A percentile compares a stretch with the other conserved stretches of the same genome.
Evolutionary conservation across 257 asterid species (phyloP).

Genomic region (Paulownia fortunei): DNA sequence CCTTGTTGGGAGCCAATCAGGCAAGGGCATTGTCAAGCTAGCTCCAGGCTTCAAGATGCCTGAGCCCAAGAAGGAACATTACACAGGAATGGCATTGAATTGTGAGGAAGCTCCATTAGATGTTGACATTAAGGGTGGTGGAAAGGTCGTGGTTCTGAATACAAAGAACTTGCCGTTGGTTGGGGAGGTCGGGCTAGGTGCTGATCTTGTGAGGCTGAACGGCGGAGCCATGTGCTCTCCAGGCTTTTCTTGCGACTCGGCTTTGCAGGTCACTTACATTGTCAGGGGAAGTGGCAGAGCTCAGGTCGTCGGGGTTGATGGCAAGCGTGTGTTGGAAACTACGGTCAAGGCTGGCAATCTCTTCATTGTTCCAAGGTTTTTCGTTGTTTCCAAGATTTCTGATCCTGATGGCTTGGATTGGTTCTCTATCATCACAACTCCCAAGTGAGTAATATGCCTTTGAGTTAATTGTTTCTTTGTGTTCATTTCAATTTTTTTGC

Average conservation of each 20-base stretch:
- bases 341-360: slow-evolving; percentile 65
- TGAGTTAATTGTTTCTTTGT: too few species aligned
- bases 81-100: slow-evolving; percentile 67
- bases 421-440: slow-evolving; percentile 85
- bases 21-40: slow-evolving; percentile 63
- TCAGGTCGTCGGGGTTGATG: slow-evolving; percentile 72
- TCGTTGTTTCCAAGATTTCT: slow-evolving; percentile 69
- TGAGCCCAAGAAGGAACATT: slow-evolving; percentile 56
- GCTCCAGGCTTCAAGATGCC: slow-evolving; percentile 59
- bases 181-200: slow-evolving; percentile 72
- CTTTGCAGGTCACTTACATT: slow-evolving; percentile 72
- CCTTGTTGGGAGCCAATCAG: slow-evolving; percentile 57
- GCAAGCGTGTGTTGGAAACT: slow-evolving; percentile 67
- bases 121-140: slow-evolving; percentile 71
- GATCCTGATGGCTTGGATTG: slow-evolving; percentile 78
- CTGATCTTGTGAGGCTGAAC: slow-evolving; percentile 63
- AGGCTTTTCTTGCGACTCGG: slow-evolving; percentile 74
- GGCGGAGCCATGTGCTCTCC: slow-evolving; percentile 80
- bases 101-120: slow-evolving; percentile 76
- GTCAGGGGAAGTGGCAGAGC: slow-evolving; percentile 75
- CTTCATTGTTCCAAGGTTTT: slow-evolving; percentile 80
- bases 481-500: background rate
- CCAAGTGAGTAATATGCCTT: slow-evolving; percentile 47
- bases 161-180: slow-evolving; percentile 77
- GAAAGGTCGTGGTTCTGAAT: slow-evolving; percentile 70